Conservation (phyloP, 306 rosid species). For the Phaseolus lunatus region DNA sequence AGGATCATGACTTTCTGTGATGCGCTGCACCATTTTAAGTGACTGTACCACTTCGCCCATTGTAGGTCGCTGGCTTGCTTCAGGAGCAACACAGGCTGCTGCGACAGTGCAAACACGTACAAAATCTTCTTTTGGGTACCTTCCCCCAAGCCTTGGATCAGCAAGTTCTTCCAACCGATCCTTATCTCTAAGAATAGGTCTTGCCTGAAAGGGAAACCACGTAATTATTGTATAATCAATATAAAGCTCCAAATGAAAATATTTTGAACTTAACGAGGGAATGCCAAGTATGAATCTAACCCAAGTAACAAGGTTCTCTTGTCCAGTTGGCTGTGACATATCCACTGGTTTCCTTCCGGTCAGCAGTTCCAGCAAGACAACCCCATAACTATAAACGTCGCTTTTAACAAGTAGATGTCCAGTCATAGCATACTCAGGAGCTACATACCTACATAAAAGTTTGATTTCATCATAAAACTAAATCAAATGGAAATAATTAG, state of each 20-base stretch:
- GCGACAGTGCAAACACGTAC: slow-evolving; percentile 92
- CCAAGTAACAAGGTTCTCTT: slow-evolving; percentile 98
- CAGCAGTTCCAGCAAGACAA: slow-evolving; percentile 89
- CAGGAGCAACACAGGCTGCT: slow-evolving; percentile 97
- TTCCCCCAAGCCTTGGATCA: slow-evolving; percentile 86
- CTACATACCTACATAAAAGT: slow-evolving; percentile 83
- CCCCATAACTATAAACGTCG: slow-evolving; percentile 97
- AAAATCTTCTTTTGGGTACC: slow-evolving; percentile 88
- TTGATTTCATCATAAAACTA: slow-evolving; percentile 42
- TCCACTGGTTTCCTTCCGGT: slow-evolving; percentile 96
- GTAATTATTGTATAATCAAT: slow-evolving; percentile 33
- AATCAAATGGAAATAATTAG: slow-evolving; percentile 27
- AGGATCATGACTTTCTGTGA: slow-evolving; percentile 73
- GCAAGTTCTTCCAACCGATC: slow-evolving; percentile 87
- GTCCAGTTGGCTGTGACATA: slow-evolving; percentile 94
- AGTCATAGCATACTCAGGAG: slow-evolving; percentile 99
- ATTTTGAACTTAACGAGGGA: slow-evolving; percentile 32
- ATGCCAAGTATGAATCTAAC: slow-evolving; percentile 58
- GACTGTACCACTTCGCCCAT: slow-evolving; percentile 99
- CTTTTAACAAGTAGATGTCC: slow-evolving; percentile 95
- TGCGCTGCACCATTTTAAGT: slow-evolving; percentile 96
- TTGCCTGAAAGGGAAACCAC: slow-evolving; percentile 68
- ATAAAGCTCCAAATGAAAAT: slow-evolving; percentile 3
- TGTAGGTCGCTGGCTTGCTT: slow-evolving; percentile 96
- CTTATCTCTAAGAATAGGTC: slow-evolving; percentile 94